Base-by-base conservation (phyloP, 306 rosid genomes). In the Vigna radiata region DNA sequence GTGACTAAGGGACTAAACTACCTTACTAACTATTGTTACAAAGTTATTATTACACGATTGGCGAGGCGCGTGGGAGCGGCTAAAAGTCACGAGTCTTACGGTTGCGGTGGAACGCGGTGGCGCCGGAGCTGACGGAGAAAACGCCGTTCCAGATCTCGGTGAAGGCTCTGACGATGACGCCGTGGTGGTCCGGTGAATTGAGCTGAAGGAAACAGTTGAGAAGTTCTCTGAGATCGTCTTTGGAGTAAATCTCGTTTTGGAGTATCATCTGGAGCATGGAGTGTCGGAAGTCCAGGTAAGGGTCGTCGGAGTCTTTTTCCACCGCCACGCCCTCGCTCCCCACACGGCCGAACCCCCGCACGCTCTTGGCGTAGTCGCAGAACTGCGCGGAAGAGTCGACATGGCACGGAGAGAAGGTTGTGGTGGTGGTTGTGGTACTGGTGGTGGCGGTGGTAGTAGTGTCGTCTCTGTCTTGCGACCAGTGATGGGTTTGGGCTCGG, bases 201-300 rank as follows among this genome's bases (percentile, higher is more conserved):
- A 95, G 89, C 86, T 89, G 92, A 82, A 95, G 84, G 76, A 95
- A 95, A 17, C 97, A 92, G 29, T 86, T 86, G 15, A 95, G 93
- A 73, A 95, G 96, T 69, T 91, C 88, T 1, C 89, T 78, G 2
- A 95, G 88, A 46, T 87, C 99, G 2, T 90, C 88, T 50, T 95
- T 95, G 0, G 92, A 85, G 83, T 92, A 92, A 18, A 95, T 92
- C 82, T 95, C 91, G 48, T 95, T 95, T 85, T 95, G 96, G 83
- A 92, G 41, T 25, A 95, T 92, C 99, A 95, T 95, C 64, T 92
- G 96, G 1, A 92, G 89, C 99, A 95, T 95, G 6, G 99, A 95
- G 8, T 88, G 92, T 56, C 90, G 81, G 49, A 95, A 95, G 72
- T 95, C 99, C 50, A 89, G 13, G 77, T 90, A 95, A 33, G 99